Evolutionary conservation across 2,329 filamentous ascomycete species (phyloP).

Genomic region (Pyrenophora tritici-repentis): DNA sequence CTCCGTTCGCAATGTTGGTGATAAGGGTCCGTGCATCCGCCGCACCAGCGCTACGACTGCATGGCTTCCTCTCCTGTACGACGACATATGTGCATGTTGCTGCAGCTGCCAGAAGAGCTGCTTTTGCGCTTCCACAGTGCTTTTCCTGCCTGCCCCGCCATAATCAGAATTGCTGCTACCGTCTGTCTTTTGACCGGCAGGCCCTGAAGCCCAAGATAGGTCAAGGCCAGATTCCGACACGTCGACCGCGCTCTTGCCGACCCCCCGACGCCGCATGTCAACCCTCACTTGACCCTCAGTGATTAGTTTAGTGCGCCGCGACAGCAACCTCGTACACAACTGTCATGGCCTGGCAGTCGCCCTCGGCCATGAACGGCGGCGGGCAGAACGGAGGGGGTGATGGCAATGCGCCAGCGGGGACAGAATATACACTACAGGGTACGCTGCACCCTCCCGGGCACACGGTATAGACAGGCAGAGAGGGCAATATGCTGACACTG

Average conservation of each 20-base stretch:
- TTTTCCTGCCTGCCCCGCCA: slow-evolving; percentile 1
- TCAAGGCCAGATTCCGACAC: slow-evolving; percentile 29
- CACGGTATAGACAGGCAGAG: slow-evolving; percentile 10
- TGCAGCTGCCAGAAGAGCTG: slow-evolving; percentile 8
- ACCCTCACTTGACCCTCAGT: slow-evolving; percentile 25
- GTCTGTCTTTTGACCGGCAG: slow-evolving; percentile 8
- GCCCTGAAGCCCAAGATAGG: slow-evolving; percentile 22
- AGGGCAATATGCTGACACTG: slow-evolving; percentile 22
- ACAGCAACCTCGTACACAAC: slow-evolving; percentile 27
- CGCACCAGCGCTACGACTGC: slow-evolving; percentile 18
- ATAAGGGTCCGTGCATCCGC: slow-evolving; percentile 11
- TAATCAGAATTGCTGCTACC: background rate
- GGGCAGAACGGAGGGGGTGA: slow-evolving; percentile 56
- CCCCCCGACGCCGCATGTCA: slow-evolving; percentile 37
- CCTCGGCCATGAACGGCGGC: slow-evolving; percentile 65
- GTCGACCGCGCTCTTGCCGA: slow-evolving; percentile 27
- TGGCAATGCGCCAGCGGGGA: slow-evolving; percentile 61
- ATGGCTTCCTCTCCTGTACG: slow-evolving; percentile 14
- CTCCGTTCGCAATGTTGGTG: slow-evolving; percentile 7
- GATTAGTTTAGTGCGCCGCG: slow-evolving; percentile 29
- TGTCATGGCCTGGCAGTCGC: slow-evolving; percentile 73
- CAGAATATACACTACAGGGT: slow-evolving; percentile 76
- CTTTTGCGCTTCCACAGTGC: slow-evolving; percentile 6
- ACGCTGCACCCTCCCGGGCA: slow-evolving; percentile 16
- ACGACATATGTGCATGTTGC: slow-evolving; percentile 12